phyloP scores from a whole-genome alignment of 352 stramenopile genomes.

The Globisporangium okanoganense region DNA sequence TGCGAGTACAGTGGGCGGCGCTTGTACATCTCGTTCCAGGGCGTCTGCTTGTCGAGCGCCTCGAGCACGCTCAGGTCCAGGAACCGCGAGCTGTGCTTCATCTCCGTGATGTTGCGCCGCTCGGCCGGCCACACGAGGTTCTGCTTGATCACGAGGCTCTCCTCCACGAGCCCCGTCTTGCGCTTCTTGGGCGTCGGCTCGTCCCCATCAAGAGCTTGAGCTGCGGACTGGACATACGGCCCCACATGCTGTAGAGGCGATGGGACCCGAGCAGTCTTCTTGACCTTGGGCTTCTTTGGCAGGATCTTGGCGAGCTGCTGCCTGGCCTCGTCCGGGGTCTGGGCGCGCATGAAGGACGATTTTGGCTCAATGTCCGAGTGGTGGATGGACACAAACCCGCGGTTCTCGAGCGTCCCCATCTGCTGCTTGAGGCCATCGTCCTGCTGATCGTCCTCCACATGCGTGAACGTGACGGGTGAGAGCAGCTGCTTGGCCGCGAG shows the following conservation, averaged over 20 bases:
- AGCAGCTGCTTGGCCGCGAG: constrained; percentile 18
- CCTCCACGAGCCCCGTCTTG: constrained; percentile 5
- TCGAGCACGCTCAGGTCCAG: constrained; percentile 23
- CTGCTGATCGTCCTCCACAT: constrained; percentile 3
- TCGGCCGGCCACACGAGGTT: constrained; percentile 34
- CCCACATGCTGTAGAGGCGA: neutral
- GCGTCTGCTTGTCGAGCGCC: constrained; percentile 21
- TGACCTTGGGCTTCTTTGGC: constrained; percentile 12
- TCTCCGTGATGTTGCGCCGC: constrained; percentile 34
- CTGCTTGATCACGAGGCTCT: constrained; percentile 30
- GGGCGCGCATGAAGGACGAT: constrained; percentile 7
- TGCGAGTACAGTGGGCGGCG: constrained; percentile 25
- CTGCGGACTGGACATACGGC: neutral
- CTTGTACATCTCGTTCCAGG: constrained; percentile 42
- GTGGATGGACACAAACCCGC: constrained; percentile 5
- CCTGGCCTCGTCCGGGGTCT: neutral
- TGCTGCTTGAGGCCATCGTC: constrained; percentile 1
- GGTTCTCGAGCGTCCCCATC: neutral
- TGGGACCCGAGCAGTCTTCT: constrained; percentile 6
- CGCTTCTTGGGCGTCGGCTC: constrained; percentile 12
- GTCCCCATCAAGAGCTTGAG: neutral
- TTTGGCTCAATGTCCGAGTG: neutral
- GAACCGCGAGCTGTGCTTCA: constrained; percentile 37
- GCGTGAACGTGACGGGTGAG: constrained; percentile 16
- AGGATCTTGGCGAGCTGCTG: constrained; percentile 10